Conservation (phyloP, 2,329 filamentous ascomycete species). For the Arthrobotrys iridis region DNA sequence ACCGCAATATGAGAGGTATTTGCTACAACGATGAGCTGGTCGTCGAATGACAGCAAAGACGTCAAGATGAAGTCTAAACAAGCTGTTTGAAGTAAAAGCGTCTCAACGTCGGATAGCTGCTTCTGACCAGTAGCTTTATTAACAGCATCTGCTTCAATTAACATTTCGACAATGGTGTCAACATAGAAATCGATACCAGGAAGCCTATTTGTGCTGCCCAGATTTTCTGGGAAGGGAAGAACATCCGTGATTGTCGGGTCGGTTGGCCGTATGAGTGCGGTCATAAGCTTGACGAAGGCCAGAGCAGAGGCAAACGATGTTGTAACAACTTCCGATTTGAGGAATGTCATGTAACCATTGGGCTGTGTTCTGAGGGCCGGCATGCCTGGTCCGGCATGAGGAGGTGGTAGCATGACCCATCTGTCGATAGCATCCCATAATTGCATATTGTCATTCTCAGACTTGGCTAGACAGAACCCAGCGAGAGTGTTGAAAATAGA, state of each 20-base stretch:
- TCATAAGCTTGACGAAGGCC: conserved; percentile 81
- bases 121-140: conserved; percentile 38
- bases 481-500: conserved; percentile 78
- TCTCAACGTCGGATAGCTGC: conserved; percentile 43
- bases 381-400: conserved; percentile 44
- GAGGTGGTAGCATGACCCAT: conserved; percentile 65
- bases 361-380: conserved; percentile 43
- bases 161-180: conserved; percentile 80
- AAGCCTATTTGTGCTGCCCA: conserved; percentile 80
- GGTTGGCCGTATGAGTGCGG: conserved; percentile 74
- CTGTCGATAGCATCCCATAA: conserved; percentile 85
- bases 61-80: conserved; percentile 85
- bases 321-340: conserved; percentile 77
- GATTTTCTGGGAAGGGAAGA: conserved; percentile 84
- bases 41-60: conserved; percentile 88
- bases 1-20: conserved; percentile 80
- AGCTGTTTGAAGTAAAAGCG: conserved; percentile 71
- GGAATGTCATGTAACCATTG: conserved; percentile 62
- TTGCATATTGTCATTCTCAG: conserved; percentile 71
- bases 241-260: conserved; percentile 73
- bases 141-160: conserved; percentile 36
- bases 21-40: conserved; percentile 85
- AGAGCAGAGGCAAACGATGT: conserved; percentile 85
- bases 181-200: conserved; percentile 91
- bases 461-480: conserved; percentile 79